A percentile compares a stretch with the other conserved stretches of the same genome.
These are phyloP conservation scores for Ophiocordyceps camponoti-leonardi DNA, from an alignment of 2,329 filamentous ascomycete genomes.

Conservation along the genomic window DNA sequence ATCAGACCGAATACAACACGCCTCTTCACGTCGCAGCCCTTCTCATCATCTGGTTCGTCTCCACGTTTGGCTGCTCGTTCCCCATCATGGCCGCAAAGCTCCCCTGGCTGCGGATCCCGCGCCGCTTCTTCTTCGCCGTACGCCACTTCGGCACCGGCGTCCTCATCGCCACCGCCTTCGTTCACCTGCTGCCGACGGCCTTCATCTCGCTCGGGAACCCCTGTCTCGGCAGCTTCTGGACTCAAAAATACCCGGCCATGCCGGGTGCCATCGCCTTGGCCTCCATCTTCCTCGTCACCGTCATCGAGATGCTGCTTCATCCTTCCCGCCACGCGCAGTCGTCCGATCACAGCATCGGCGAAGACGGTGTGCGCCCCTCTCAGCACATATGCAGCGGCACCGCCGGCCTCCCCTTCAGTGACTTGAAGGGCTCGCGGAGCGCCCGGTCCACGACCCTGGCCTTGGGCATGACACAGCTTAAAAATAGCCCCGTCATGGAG, in stretches of 20 bases:
- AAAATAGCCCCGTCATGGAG: slow-evolving; percentile 3
- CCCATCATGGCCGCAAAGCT: slow-evolving; percentile 36
- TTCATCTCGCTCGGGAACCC: slow-evolving; percentile 45
- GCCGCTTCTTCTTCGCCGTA: slow-evolving; percentile 36
- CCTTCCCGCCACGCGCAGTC: slow-evolving; percentile 16
- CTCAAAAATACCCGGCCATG: slow-evolving; percentile 55
- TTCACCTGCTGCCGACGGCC: slow-evolving; percentile 53
- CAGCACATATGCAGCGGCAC: slow-evolving; percentile 5
- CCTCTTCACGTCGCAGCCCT: slow-evolving; percentile 41
- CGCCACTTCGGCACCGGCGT: slow-evolving; percentile 67
- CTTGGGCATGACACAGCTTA: slow-evolving; percentile 13
- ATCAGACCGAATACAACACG: slow-evolving; percentile 29
- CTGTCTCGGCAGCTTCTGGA: slow-evolving; percentile 62
- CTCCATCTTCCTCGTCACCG: slow-evolving; percentile 61
- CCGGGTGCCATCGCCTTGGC: slow-evolving; percentile 67
- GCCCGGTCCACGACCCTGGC: slow-evolving; percentile 17
- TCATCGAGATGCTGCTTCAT: slow-evolving; percentile 56
- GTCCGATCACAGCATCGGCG: neutral
- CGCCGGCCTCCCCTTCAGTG: slow-evolving; percentile 12
- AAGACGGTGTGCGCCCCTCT: neutral
- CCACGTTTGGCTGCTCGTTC: slow-evolving; percentile 31
- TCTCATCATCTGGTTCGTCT: slow-evolving; percentile 28
- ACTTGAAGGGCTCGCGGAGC: slow-evolving; percentile 15
- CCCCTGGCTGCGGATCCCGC: slow-evolving; percentile 35
- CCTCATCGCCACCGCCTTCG: slow-evolving; percentile 58